Percentiles rank a stretch among this genome's conserved stretches.
Conservation (phyloP, 1,284 basidiomycete species). For the Sutorius eximius region DNA sequence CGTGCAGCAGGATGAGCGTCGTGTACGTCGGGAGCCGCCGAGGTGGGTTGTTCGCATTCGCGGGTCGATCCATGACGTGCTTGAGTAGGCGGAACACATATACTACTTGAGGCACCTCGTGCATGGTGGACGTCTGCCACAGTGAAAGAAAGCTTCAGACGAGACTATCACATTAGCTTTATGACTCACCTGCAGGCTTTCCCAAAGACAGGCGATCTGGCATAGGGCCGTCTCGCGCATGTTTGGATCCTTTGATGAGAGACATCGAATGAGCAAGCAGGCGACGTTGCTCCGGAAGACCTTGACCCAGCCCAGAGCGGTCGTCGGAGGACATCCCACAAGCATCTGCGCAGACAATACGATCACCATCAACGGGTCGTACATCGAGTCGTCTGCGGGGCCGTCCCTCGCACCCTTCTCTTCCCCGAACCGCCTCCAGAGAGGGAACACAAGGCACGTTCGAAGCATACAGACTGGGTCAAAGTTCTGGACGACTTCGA, state of each 20-base stretch:
- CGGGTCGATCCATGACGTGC: conserved; percentile 51
- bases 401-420: conserved; percentile 28
- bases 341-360: conserved; percentile 68
- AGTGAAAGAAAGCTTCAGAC: background rate
- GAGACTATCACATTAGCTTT: background rate
- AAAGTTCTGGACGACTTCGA: conserved; percentile 71
- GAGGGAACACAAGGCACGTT: conserved; percentile 75
- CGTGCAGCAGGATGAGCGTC: conserved; percentile 69
- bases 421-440: conserved; percentile 48
- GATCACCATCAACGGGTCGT: conserved; percentile 83
- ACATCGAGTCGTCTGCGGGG: conserved; percentile 47
- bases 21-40: conserved; percentile 71
- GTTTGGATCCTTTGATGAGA: conserved; percentile 67
- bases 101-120: conserved; percentile 77
- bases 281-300: conserved; percentile 81
- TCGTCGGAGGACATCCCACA: conserved; percentile 53
- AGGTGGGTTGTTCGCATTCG: conserved; percentile 40
- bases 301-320: conserved; percentile 73
- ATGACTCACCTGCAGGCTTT: conserved; percentile 51
- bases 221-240: conserved; percentile 60
- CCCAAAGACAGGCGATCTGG: conserved; percentile 56
- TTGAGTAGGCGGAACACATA: conserved; percentile 77
- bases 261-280: conserved; percentile 69
- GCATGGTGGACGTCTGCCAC: conserved; percentile 63
- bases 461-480: conserved; percentile 70